Evolutionary conservation across 2,329 filamentous ascomycete genomes (phyloP), one percentile per base, ranked within the genome.

Genomic region (Blastomyces silverae): DNA sequence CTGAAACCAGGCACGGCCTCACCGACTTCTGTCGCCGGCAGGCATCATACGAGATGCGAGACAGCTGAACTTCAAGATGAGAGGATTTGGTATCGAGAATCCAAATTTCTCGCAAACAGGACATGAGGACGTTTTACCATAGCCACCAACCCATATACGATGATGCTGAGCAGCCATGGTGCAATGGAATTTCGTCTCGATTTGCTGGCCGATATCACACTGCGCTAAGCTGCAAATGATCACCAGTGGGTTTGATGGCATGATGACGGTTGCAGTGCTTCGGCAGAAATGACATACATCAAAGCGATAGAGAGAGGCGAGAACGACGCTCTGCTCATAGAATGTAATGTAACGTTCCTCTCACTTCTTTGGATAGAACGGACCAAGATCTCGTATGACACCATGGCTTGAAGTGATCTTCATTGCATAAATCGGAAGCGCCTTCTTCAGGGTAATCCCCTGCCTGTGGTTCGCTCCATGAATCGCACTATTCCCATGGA

Each of bases 121-220:
- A 57, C 3, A 3, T 39, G 31, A 39, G 20, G 31, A 5, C 39
- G 31, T 39, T 57, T 57, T 3, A 20, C 31, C 55, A 57, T 39
- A 57, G 55, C 55, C 55, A 39, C 55, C 17, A 57, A 39, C 20
- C 13, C 55, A 34, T 39, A 39, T 39, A 57, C 55, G 55, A 34
- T 22, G n/a, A 22, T 39, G 34, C 11, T 22, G 31, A 37, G 31
- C 20, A 13, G 20, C 55, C 55, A n/a, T 31, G 55, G 31, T 39
- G 2, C 20, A n/a, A 57, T 22, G 17, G 34, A 11, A 11, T 25
- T 53, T 13, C 11, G 10, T 39, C 5, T 20, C 20, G 17, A n/a
- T 34, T 34, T 37, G 20, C 17, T 39, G 4, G 17, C 1, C 17
- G 2, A 57, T 53, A 31, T 17, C 13, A 7, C 1, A 53, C 5